A percentile compares a stretch with the other conserved stretches of the same genome.
Conservation (phyloP, 1,284 basidiomycete species). For the Irpex sp. region DNA sequence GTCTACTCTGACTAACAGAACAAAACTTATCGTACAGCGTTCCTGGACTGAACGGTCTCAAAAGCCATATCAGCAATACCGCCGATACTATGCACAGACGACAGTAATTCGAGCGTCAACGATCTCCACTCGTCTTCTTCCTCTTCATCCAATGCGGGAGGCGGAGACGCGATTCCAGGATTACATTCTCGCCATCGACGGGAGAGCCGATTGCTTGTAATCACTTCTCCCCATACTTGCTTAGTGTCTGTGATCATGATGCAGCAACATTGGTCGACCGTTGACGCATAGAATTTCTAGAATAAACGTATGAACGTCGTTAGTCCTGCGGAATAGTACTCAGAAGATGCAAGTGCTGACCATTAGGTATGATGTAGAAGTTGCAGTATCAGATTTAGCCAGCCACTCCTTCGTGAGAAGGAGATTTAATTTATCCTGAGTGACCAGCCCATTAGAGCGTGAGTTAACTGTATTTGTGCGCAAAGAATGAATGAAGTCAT, state of each 20-base stretch:
- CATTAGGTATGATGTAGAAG: slow-evolving; percentile 64
- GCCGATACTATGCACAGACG: slow-evolving; percentile 54
- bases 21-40: slow-evolving; percentile 43
- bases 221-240: slow-evolving; percentile 69
- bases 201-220: slow-evolving; percentile 56
- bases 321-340: background rate
- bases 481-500: background rate
- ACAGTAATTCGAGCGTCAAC: slow-evolving; percentile 47
- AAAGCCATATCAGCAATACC: slow-evolving; percentile 56
- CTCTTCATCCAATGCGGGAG: slow-evolving; percentile 23
- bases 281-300: slow-evolving; percentile 58
- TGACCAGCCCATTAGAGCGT: background rate
- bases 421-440: slow-evolving; percentile 53
- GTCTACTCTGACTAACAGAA: background rate
- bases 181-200: slow-evolving; percentile 67
- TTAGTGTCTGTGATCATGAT: slow-evolving; percentile 72
- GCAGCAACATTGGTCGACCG: slow-evolving; percentile 51
- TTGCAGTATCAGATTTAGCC: slow-evolving; percentile 54
- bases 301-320: slow-evolving; percentile 3
- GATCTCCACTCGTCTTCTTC: slow-evolving; percentile 56
- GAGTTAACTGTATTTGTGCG: background rate
- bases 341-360: slow-evolving; percentile 38
- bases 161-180: slow-evolving; percentile 10
- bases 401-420: slow-evolving; percentile 71
- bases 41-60: slow-evolving; percentile 50